Conservation (phyloP, 345 rosid species). For the Hirschfeldia incana region DNA sequence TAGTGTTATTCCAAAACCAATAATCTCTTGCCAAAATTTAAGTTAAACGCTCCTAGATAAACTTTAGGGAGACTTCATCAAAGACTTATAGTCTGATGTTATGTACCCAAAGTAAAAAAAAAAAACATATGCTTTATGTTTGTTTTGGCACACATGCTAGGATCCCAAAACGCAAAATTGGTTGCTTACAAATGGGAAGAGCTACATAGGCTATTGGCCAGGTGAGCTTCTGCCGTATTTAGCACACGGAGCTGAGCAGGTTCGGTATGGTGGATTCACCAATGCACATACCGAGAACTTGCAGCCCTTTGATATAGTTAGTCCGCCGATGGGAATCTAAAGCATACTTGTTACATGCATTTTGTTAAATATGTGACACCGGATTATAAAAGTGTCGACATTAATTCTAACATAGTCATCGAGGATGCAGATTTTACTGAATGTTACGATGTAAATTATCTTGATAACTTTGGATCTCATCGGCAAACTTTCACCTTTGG, state of each 20-base stretch:
- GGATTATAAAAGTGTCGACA: background rate
- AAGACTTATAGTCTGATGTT: background rate
- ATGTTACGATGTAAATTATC: conserved; percentile 1
- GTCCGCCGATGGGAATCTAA: conserved; percentile 18
- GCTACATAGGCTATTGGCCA: conserved; percentile 3
- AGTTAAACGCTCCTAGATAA: background rate
- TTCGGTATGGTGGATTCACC: conserved; percentile 1
- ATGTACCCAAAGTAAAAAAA: background rate
- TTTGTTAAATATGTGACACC: background rate
- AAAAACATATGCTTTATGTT: background rate
- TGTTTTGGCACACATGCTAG: background rate
- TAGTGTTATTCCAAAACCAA: background rate
- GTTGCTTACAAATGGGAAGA: background rate
- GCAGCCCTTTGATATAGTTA: background rate
- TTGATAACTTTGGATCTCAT: background rate
- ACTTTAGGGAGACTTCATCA: background rate
- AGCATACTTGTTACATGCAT: conserved; percentile 21
- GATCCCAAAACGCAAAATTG: background rate
- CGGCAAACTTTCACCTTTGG: conserved; percentile 2
- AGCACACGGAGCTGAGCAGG: background rate
- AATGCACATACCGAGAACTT: background rate
- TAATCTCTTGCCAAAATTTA: background rate
- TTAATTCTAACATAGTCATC: background rate
- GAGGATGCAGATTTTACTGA: background rate
- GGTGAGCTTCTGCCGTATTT: background rate